Evolutionary conservation across 176 grass and related monocot genomes (phyloP).

Genomic region (Alloteropsis semialata): DNA sequence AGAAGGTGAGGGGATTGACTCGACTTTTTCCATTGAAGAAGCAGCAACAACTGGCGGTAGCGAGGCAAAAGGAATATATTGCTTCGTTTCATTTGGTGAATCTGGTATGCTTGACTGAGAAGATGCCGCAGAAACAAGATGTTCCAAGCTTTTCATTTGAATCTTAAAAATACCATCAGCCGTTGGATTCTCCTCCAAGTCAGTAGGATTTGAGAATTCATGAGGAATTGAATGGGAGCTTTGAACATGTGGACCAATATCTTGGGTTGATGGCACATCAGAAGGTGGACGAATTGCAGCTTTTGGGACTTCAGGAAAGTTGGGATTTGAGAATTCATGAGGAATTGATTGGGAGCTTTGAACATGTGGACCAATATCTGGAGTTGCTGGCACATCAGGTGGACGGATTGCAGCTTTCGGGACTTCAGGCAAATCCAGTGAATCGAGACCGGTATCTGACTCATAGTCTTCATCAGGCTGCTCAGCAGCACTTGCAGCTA

Average conservation of each 20-base stretch:
- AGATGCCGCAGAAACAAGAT: conserved; percentile 33
- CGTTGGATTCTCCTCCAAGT: conserved; percentile 55
- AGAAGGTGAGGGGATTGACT: conserved; percentile 22
- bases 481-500: conserved; percentile 21
- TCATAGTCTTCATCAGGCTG: conserved; percentile 53
- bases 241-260: conserved; percentile 32
- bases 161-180: conserved; percentile 29
- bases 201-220: conserved; percentile 25
- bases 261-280: conserved; percentile 39
- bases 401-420: conserved; percentile 73
- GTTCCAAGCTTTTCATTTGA: conserved; percentile 40
- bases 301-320: conserved; percentile 91
- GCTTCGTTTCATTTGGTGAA: conserved; percentile 50
- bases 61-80: conserved; percentile 69
- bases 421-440: conserved; percentile 84
- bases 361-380: conserved; percentile 31
- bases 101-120: conserved; percentile 43
- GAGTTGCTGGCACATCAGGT: conserved; percentile 40
- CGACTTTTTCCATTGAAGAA: conserved; percentile 28
- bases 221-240: conserved; percentile 27
- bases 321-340: conserved; percentile 29
- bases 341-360: conserved; percentile 18
- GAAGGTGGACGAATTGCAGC: conserved; percentile 47
- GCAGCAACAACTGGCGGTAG: conserved; percentile 43
- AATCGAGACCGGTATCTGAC: conserved; percentile 58